Conservation (phyloP, 2,329 filamentous ascomycete genomes). For the Pseudogymnoascus sp. region DNA sequence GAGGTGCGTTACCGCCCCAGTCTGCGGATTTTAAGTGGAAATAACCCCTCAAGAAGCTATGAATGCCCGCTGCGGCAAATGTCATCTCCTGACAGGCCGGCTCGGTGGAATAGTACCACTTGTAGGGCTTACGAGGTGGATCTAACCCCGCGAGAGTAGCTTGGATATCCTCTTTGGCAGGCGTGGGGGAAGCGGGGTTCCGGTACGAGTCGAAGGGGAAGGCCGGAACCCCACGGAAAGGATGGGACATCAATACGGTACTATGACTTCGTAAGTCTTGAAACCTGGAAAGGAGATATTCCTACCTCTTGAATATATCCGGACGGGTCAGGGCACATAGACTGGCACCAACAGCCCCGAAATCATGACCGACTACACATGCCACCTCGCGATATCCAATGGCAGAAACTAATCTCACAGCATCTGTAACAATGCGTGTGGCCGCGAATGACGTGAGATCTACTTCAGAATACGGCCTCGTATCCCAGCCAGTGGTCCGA, state of each 20-base stretch:
- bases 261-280: conserved; percentile 14
- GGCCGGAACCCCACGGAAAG: conserved; percentile 46
- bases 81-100: conserved; percentile 41
- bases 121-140: conserved; percentile 60
- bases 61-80: conserved; percentile 43
- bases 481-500: conserved; percentile 55
- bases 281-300: background rate
- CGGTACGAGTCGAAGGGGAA: conserved; percentile 42
- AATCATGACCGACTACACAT: conserved; percentile 60
- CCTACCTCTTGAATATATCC: conserved; percentile 52
- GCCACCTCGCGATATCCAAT: conserved; percentile 51
- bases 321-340: conserved; percentile 54
- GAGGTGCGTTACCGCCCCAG: conserved; percentile 48
- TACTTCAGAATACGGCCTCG: conserved; percentile 40
- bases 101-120: conserved; percentile 53
- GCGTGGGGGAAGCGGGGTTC: conserved; percentile 20
- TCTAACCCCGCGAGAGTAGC: conserved; percentile 43
- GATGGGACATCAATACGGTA: conserved; percentile 57
- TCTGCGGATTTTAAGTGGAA: conserved; percentile 59
- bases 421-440: conserved; percentile 53
- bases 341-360: conserved; percentile 53
- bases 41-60: conserved; percentile 57
- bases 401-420: conserved; percentile 52
- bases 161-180: conserved; percentile 41
- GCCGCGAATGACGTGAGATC: conserved; percentile 50